Evolutionary conservation across 2,329 filamentous ascomycete species (phyloP), one percentile per base, ranked within the genome.

Genomic region (Exserohilum turcica): DNA sequence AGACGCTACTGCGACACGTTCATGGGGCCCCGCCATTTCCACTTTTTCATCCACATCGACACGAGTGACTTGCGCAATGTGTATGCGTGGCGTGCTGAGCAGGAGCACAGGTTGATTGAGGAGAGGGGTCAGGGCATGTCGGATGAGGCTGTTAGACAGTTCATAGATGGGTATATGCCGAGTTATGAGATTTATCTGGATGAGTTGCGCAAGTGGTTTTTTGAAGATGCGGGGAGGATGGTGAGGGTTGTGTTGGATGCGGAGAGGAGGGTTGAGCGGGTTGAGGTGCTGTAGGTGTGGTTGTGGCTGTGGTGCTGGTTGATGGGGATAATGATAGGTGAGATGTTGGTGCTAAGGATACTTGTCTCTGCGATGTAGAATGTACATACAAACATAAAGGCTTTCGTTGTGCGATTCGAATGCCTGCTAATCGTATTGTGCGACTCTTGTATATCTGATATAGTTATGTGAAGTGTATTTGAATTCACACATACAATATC

Each of bases 51-150:
- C 37, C 85, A 88, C 63, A 84, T 87, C 49, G 87, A 96, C 66
- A 89, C 92, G 5, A 83, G 89, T 63, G 79, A 94, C 61, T 80
- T 85, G 4, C 79, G 80, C 44, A 92, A 86, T 68, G 92, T 96
- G 46, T 96, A 96, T 66, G 83, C 82, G 56, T 96, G 92, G 92
- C 85, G 92, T 12, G 78, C 86, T 63, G 81, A 96, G 76, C 91
- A 96, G 75, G 92, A 96, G 75, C 82, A 83, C 42, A 83, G 83
- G 53, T 79, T 96, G 64, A 83, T 89, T 19, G 78, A 78, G 6
- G 76, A 80, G 18, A 88, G 83, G 60, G 91, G 89, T 1, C 82
- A 80, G 0, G 92, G 91, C 27, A 96, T 96, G 92, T 88, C 85
- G 1, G 87, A 90, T 62, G 87, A 91, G 50, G 84, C 93, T 71